Conservation (phyloP, 202 grass and related monocot genomes). For the Elaeis oleifera region DNA sequence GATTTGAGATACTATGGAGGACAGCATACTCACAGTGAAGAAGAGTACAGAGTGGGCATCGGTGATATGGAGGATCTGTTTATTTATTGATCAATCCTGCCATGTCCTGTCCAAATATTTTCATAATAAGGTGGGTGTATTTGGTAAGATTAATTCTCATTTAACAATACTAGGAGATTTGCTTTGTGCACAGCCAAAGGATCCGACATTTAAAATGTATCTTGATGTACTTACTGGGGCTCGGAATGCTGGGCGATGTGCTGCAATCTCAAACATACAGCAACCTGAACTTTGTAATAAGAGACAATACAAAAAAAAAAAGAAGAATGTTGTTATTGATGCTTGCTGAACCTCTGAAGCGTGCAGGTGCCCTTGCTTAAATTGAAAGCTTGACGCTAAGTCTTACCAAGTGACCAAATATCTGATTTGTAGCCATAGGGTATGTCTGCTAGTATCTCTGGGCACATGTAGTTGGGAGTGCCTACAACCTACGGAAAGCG, state of each 20-base stretch:
- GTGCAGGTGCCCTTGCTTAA: no score
- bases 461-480: slow-evolving; percentile 86
- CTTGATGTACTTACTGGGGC: slow-evolving; percentile 43
- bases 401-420: slow-evolving; percentile 77
- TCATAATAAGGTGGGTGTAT: neutral
- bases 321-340: neutral
- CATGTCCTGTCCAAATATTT: slow-evolving; percentile 53
- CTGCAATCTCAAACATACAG: slow-evolving; percentile 94
- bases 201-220: no score
- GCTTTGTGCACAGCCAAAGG: no score
- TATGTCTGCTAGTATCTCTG: slow-evolving; percentile 74
- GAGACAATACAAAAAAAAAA: neutral
- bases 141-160: no score
- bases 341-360: no score
- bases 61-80: slow-evolving; percentile 84
- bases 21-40: slow-evolving; percentile 41
- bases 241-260: slow-evolving; percentile 67
- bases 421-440: slow-evolving; percentile 90
- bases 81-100: slow-evolving; percentile 77
- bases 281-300: slow-evolving; percentile 42
- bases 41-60: slow-evolving; percentile 75
- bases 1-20: neutral
- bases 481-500: slow-evolving; percentile 52
- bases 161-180: no score
- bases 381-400: neutral